These are phyloP conservation scores for Tricholoma furcatifolium DNA, from an alignment of 768 basidiomycete genomes.

Conservation along the genomic window DNA sequence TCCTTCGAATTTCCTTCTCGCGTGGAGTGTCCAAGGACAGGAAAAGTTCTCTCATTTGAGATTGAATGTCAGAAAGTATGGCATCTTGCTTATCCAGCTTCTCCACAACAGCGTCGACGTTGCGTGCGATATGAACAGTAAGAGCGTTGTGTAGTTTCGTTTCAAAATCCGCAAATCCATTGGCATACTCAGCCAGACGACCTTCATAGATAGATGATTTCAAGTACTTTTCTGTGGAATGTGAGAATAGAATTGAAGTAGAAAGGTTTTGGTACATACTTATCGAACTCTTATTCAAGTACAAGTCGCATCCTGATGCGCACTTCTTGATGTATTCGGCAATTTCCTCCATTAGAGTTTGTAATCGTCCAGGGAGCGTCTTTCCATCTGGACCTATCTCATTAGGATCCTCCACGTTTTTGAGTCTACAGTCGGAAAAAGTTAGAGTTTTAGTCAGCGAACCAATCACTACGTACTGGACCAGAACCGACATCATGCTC, in stretches of 20 bases:
- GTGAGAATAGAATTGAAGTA: neutral
- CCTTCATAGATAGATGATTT: neutral
- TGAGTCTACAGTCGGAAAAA: neutral
- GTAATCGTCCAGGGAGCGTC: neutral
- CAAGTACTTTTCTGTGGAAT: neutral
- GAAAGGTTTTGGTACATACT: neutral
- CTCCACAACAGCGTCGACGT: neutral
- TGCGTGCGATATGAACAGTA: neutral
- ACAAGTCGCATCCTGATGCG: neutral
- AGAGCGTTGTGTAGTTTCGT: neutral
- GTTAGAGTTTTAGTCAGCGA: neutral
- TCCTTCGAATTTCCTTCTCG: slow-evolving; percentile 1
- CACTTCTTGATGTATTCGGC: neutral
- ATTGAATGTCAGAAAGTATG: neutral
- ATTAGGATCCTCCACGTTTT: neutral
- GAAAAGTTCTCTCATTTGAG: neutral
- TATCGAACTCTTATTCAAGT: neutral
- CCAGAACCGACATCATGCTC: neutral
- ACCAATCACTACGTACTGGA: neutral
- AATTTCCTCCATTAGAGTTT: neutral
- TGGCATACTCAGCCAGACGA: neutral
- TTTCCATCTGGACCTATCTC: neutral
- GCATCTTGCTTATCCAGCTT: neutral
- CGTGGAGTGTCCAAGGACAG: neutral
- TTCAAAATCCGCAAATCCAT: neutral